phyloP scores from a whole-genome alignment of 2,329 filamentous ascomycete genomes.

The Chalaropsis ovoidea region DNA sequence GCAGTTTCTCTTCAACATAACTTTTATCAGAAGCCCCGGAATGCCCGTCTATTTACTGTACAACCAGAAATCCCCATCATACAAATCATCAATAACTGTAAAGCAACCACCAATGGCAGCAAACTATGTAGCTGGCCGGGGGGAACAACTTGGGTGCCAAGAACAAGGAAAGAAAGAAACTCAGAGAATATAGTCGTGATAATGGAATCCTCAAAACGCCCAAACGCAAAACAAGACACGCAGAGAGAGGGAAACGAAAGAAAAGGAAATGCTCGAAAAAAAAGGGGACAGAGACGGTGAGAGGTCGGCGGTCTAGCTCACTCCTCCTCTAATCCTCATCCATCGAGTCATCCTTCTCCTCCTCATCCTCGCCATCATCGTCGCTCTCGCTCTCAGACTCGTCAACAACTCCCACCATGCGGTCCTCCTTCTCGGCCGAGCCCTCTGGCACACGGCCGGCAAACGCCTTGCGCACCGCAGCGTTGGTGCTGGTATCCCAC shows the following conservation, averaged over 20 bases:
- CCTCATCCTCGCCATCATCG: conserved; percentile 42
- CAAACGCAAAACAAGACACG: conserved; percentile 9
- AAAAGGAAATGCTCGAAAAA: neutral
- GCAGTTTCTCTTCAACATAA: neutral
- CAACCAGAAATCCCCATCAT: conserved; percentile 14
- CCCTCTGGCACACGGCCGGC: conserved; percentile 54
- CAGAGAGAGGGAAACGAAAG: neutral
- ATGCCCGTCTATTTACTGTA: conserved; percentile 16
- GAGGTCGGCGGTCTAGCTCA: neutral
- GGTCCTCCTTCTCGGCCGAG: conserved; percentile 56
- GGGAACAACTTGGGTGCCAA: neutral
- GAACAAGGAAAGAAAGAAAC: conserved; percentile 14
- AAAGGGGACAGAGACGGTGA: neutral
- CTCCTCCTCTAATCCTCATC: conserved; percentile 41
- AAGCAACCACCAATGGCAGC: conserved; percentile 9
- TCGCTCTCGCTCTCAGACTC: conserved; percentile 58
- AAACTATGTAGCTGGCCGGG: neutral
- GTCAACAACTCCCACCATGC: conserved; percentile 62
- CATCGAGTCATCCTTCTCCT: conserved; percentile 44
- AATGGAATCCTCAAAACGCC: conserved; percentile 16
- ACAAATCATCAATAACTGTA: conserved; percentile 19
- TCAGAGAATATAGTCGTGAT: conserved; percentile 14
- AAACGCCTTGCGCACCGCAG: conserved; percentile 73
- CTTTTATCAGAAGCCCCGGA: conserved; percentile 8
- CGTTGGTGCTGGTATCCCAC: conserved; percentile 94